A percentile compares a stretch with the other conserved stretches of the same genome.
phyloP scores from a whole-genome alignment of 768 basidiomycete genomes.

The Phylloporus sp. region DNA sequence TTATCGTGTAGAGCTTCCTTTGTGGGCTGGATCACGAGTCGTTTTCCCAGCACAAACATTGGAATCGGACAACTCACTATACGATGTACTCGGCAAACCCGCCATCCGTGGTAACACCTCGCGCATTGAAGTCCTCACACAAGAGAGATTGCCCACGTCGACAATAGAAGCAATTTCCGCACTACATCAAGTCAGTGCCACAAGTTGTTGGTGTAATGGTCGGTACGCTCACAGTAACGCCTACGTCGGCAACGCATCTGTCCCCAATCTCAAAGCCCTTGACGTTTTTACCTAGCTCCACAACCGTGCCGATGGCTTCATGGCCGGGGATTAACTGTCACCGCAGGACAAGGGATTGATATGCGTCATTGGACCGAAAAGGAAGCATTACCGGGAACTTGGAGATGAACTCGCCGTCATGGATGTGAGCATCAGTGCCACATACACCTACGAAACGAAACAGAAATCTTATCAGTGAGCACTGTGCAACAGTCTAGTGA shows the following conservation, averaged over 20 bases:
- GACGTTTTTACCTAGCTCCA: constrained; percentile 77
- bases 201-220: not conserved
- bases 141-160: constrained; percentile 76
- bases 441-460: constrained; percentile 43
- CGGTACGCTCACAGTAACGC: constrained; percentile 51
- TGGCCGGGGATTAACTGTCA: constrained; percentile 69
- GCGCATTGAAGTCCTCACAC: constrained; percentile 81
- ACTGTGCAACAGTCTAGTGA: not conserved
- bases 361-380: constrained; percentile 17
- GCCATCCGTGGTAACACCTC: constrained; percentile 77
- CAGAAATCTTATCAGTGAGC: not conserved
- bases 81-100: constrained; percentile 89
- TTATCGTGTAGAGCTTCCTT: constrained; percentile 81
- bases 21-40: constrained; percentile 41
- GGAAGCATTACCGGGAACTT: constrained; percentile 45
- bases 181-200: constrained; percentile 41
- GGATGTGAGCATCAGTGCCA: constrained; percentile 63
- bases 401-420: constrained; percentile 63
- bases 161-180: constrained; percentile 84
- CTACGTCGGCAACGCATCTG: constrained; percentile 80
- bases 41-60: not conserved
- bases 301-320: constrained; percentile 69
- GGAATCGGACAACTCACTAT: constrained; percentile 48
- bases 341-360: constrained; percentile 12
- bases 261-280: constrained; percentile 74